Conservation (phyloP, 2,329 filamentous ascomycete genomes). For the Claviceps sp. region DNA sequence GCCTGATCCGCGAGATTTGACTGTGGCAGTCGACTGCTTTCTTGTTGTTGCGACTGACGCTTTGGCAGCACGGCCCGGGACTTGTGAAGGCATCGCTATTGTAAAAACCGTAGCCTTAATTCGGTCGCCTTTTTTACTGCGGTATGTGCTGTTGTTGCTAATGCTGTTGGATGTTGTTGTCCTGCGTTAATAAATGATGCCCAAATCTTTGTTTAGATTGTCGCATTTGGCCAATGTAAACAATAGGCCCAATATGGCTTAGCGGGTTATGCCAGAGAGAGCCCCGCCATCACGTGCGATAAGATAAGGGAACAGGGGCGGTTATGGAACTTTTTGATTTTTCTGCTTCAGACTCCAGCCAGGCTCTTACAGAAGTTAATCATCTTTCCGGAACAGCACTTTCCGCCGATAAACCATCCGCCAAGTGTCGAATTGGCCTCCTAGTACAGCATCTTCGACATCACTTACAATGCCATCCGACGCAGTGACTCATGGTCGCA, state of each 20-base stretch:
- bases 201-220: constrained; percentile 15
- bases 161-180: not conserved
- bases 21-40: constrained; percentile 24
- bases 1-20: constrained; percentile 28
- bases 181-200: not conserved
- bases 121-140: not conserved
- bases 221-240: constrained; percentile 18
- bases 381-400: not conserved
- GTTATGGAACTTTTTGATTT: not conserved
- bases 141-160: not conserved
- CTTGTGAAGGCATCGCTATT: constrained; percentile 34
- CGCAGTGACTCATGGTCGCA: constrained; percentile 16
- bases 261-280: constrained; percentile 7
- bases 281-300: constrained; percentile 21
- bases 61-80: constrained; percentile 32
- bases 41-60: constrained; percentile 27
- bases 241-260: constrained; percentile 18
- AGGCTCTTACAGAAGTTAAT: not conserved
- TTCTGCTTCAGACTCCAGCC: not conserved
- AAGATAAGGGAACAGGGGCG: constrained; percentile 10
- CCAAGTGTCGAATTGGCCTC: not conserved
- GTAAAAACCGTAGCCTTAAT: not conserved
- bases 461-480: not conserved
- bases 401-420: not conserved
- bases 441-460: not conserved